Evolutionary conservation across 345 rosid genomes (phyloP).

Genomic region (Heritiera littoralis): DNA sequence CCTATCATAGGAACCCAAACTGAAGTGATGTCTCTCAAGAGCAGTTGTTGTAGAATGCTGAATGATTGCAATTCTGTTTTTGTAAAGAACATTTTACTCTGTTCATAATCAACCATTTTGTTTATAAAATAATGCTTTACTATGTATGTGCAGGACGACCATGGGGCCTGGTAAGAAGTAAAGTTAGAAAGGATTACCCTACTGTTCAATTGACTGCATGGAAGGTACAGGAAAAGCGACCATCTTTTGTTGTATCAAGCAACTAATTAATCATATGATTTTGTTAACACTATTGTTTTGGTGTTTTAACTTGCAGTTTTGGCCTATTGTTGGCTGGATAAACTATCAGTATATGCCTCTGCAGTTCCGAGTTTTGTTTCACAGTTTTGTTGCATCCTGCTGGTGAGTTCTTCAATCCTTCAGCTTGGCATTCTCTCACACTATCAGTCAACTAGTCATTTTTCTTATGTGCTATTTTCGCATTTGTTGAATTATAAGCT

Average conservation of each 20-base stretch:
- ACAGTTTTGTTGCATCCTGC: constrained; percentile 71
- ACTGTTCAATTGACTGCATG: constrained; percentile 79
- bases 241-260: background rate
- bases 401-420: constrained; percentile 48
- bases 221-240: constrained; percentile 52
- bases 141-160: constrained; percentile 60
- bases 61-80: background rate
- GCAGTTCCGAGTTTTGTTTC: constrained; percentile 79
- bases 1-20: background rate
- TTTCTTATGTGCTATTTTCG: background rate
- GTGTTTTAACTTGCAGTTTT: constrained; percentile 58
- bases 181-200: constrained; percentile 66
- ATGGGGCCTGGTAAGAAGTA: constrained; percentile 65
- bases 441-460: background rate
- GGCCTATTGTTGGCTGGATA: constrained; percentile 89
- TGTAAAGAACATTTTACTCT: background rate
- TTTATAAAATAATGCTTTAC: background rate
- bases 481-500: background rate
- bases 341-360: constrained; percentile 78
- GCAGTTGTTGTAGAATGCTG: background rate
- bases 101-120: background rate
- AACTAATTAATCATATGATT: background rate
- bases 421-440: background rate
- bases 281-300: background rate
- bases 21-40: background rate